Conservation (phyloP, 2,329 filamentous ascomycete species). For the Penicillium sp. region DNA sequence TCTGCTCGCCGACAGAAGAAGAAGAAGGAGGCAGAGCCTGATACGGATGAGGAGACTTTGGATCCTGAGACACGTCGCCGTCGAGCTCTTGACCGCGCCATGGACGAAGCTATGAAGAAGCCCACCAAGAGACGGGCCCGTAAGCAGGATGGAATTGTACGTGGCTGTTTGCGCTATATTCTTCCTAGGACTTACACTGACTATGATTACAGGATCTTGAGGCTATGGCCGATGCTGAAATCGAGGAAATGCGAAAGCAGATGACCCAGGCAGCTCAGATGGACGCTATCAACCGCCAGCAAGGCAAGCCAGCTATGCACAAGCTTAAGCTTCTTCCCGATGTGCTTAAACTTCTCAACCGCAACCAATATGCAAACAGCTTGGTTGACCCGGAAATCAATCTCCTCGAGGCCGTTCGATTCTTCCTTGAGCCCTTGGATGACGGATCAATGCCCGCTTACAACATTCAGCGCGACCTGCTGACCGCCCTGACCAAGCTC, state of each 20-base stretch:
- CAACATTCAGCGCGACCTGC: slow-evolving; percentile 94
- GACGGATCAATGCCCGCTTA: slow-evolving; percentile 94
- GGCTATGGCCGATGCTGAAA: slow-evolving; percentile 84
- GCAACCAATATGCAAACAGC: slow-evolving; percentile 76
- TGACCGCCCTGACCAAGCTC: slow-evolving; percentile 74
- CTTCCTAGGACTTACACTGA: slow-evolving; percentile 6
- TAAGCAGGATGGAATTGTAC: slow-evolving; percentile 85
- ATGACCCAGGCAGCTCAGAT: slow-evolving; percentile 90
- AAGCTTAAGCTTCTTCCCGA: slow-evolving; percentile 93
- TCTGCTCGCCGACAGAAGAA: slow-evolving; percentile 52
- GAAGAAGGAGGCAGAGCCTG: slow-evolving; percentile 51
- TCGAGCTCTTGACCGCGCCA: slow-evolving; percentile 79
- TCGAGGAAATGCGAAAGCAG: slow-evolving; percentile 79
- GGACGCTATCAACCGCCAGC: slow-evolving; percentile 79
- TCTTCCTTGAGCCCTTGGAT: slow-evolving; percentile 93
- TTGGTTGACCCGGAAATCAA: slow-evolving; percentile 94
- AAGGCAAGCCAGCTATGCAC: slow-evolving; percentile 79
- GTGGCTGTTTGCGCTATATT: slow-evolving; percentile 32
- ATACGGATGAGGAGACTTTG: slow-evolving; percentile 70
- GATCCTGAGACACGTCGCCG: slow-evolving; percentile 84
- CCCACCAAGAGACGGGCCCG: slow-evolving; percentile 67
- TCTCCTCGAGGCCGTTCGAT: slow-evolving; percentile 90
- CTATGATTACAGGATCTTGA: slow-evolving; percentile 70
- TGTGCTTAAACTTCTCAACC: slow-evolving; percentile 83
- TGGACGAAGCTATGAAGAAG: slow-evolving; percentile 86